These are phyloP conservation scores for Obelidium mucronatum DNA, from an alignment of 192 early-diverging fungal species.

Conservation along the genomic window DNA sequence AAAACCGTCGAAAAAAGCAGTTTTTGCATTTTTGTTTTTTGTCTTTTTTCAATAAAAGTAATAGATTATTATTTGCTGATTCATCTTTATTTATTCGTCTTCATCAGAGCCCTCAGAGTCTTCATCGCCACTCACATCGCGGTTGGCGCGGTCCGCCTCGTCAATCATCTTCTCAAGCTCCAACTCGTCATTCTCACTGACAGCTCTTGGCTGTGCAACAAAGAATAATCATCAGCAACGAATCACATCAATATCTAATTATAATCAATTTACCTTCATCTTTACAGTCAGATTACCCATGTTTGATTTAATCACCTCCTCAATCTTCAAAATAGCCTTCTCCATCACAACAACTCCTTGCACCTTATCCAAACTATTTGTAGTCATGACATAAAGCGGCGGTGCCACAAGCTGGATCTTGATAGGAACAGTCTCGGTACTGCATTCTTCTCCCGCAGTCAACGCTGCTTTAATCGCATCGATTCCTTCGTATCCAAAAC, in stretches of 20 bases:
- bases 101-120: conserved; percentile 71
- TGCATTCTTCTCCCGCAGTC: conserved; percentile 82
- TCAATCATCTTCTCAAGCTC: conserved; percentile 92
- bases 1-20: no score
- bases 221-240: neutral
- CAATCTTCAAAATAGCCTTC: conserved; percentile 79
- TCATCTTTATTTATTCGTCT: conserved; percentile 5
- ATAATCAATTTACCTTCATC: conserved; percentile 69
- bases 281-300: conserved; percentile 80
- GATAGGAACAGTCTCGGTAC: conserved; percentile 79
- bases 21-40: no score
- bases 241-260: neutral
- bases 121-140: conserved; percentile 91
- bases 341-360: conserved; percentile 88
- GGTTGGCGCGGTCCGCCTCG: conserved; percentile 89
- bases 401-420: conserved; percentile 92
- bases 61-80: neutral
- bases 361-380: conserved; percentile 83
- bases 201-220: conserved; percentile 74
- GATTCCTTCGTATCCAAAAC: conserved; percentile 94
- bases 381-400: conserved; percentile 92
- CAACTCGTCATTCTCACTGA: conserved; percentile 90
- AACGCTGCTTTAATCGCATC: conserved; percentile 94
- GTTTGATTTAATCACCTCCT: conserved; percentile 76
- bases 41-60: no score